Base-by-base conservation (phyloP, 352 stramenopile species). In the Globisporangium solare region DNA sequence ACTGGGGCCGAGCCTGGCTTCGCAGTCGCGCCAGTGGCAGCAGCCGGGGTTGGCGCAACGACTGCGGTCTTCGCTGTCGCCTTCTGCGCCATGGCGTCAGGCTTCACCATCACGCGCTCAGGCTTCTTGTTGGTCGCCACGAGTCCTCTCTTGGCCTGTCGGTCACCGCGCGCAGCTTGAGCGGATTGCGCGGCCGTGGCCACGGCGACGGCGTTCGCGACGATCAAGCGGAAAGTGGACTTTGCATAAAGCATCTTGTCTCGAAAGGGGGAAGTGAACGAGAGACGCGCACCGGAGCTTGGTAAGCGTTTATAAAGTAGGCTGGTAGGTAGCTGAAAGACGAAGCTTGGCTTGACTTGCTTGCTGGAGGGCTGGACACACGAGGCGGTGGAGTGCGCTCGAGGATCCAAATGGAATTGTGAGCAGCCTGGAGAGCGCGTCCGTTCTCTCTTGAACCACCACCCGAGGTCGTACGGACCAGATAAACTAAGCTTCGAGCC, bases 201-300 rank as follows among this genome's bases (percentile, higher is more conserved):
- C 31, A 59, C 43, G 17, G 53, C 53, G 42, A 59, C 35, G 27
- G 53, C 53, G 2, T 45, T 49, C n/a, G 43, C 53, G 43, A 52
- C 50, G 14, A 52, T 49, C 24, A 31, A 59, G 53, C 53, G 53
- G 43, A 59, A 49, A 11, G 53, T 59, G 18, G 41, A 46, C 53
- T 59, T 59, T 21, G 53, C 53, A 43, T 59, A 59, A 18, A 59
- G 47, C 53, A 59, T 59, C 42, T 52, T 47, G 52, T 15, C 15
- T 31, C 12, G n/a, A 3, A 18, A 12, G 41, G 37, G 32, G 17
- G 20, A 13, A 41, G 51, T 6, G 18, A 40, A 27, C 14, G 10
- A 31, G 20, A 11, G 17, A 56, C 18, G 37, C 5, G 20, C 14
- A 52, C 24, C 47, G 32, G 47, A 31, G 47, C 47, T 52, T 52